A percentile compares a stretch with the other conserved stretches of the same genome.
These are phyloP conservation scores for Sarocladium kiliense DNA, from an alignment of 2,329 filamentous ascomycete genomes.

Conservation along the genomic window DNA sequence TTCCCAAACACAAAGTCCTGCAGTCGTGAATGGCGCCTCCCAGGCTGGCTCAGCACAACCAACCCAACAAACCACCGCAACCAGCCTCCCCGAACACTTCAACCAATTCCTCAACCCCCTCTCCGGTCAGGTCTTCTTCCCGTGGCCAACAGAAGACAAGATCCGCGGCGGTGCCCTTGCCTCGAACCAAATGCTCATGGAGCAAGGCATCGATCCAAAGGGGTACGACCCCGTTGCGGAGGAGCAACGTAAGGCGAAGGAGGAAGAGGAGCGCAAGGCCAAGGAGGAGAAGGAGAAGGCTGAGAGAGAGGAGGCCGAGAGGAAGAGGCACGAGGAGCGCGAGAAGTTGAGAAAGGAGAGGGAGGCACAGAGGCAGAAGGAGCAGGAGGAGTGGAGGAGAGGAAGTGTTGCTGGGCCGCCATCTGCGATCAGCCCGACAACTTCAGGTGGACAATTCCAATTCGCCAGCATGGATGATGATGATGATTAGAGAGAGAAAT, in stretches of 20 bases:
- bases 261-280: constrained; percentile 43
- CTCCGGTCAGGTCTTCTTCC: constrained; percentile 58
- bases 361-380: constrained; percentile 25
- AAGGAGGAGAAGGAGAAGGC: constrained; percentile 41
- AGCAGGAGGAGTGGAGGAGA: constrained; percentile 25
- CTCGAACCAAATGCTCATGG: constrained; percentile 54
- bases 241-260: constrained; percentile 43
- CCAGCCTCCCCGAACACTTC: constrained; percentile 43
- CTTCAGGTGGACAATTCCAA: constrained; percentile 41
- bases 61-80: constrained; percentile 29
- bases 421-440: neutral
- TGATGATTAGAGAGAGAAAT: constrained; percentile 20
- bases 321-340: constrained; percentile 31
- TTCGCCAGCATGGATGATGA: constrained; percentile 50
- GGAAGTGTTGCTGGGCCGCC: constrained; percentile 26
- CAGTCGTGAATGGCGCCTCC: constrained; percentile 25
- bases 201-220: constrained; percentile 57
- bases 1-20: constrained; percentile 29
- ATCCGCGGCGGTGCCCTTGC: constrained; percentile 66
- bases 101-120: constrained; percentile 49
- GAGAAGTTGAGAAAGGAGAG: constrained; percentile 35
- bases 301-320: constrained; percentile 42
- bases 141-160: constrained; percentile 69
- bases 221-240: constrained; percentile 54
- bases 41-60: constrained; percentile 4